These are phyloP conservation scores for Sparassis latifolia DNA, from an alignment of 1,284 basidiomycete species.

Conservation along the genomic window DNA sequence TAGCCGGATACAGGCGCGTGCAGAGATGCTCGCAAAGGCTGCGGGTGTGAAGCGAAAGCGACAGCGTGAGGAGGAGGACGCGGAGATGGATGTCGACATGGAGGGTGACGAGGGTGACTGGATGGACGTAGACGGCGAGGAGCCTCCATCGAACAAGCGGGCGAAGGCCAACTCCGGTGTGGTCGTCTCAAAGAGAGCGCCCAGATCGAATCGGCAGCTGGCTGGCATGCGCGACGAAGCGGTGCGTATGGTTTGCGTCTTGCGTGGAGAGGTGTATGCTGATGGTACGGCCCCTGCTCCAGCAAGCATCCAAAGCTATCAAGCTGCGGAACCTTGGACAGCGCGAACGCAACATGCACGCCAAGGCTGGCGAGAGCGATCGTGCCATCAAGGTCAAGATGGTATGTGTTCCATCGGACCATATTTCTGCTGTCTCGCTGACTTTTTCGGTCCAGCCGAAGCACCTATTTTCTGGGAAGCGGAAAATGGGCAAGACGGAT, in stretches of 20 bases:
- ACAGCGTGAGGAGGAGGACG: constrained; percentile 43
- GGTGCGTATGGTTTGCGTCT: constrained; percentile 35
- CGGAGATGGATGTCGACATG: constrained; percentile 38
- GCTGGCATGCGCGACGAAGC: constrained; percentile 74
- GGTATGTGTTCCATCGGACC: constrained; percentile 39
- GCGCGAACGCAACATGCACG: constrained; percentile 78
- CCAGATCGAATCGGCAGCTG: constrained; percentile 66
- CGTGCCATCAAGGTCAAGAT: constrained; percentile 75
- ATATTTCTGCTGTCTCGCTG: background rate
- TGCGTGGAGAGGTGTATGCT: background rate
- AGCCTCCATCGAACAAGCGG: constrained; percentile 47
- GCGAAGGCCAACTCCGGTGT: constrained; percentile 59
- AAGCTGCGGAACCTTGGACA: constrained; percentile 82
- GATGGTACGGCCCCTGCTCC: constrained; percentile 8
- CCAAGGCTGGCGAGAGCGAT: constrained; percentile 87
- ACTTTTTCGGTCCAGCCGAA: constrained; percentile 50
- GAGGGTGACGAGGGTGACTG: constrained; percentile 39
- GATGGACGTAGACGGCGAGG: constrained; percentile 52
- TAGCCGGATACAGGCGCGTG: constrained; percentile 82
- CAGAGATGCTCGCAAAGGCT: constrained; percentile 76
- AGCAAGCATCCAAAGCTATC: constrained; percentile 77
- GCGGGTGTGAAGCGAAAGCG: constrained; percentile 72
- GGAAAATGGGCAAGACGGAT: constrained; percentile 82
- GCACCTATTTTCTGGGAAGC: constrained; percentile 84
- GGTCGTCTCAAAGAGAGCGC: constrained; percentile 46